Conservation (phyloP, 1,284 basidiomycete genomes). For the Puccinia polysora region DNA sequence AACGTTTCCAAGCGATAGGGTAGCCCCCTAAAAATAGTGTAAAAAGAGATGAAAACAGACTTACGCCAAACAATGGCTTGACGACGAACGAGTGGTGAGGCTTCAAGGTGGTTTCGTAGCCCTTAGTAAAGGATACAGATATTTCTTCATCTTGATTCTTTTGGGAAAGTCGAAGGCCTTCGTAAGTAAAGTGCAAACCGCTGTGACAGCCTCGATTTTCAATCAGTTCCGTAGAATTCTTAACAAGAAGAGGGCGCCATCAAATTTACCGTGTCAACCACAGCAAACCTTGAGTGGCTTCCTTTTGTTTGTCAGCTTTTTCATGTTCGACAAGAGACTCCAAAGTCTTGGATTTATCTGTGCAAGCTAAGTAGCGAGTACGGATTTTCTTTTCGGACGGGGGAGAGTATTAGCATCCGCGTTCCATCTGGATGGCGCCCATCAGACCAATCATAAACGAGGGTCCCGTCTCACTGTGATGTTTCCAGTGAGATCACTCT, state of each 20-base stretch:
- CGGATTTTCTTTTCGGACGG: slow-evolving; percentile 94
- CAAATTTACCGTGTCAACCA: slow-evolving; percentile 68
- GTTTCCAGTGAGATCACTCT: slow-evolving; percentile 85
- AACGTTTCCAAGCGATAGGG: too few species aligned
- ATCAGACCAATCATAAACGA: not conserved
- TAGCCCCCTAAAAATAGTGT: too few species aligned
- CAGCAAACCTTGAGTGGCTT: slow-evolving; percentile 82
- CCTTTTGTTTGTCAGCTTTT: slow-evolving; percentile 75
- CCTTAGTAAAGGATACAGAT: slow-evolving; percentile 68
- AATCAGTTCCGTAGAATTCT: not conserved
- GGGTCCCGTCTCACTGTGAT: slow-evolving; percentile 59
- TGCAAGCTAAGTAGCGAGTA: slow-evolving; percentile 67
- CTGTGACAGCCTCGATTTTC: not conserved
- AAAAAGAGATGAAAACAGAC: too few species aligned
- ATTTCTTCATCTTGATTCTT: slow-evolving; percentile 69
- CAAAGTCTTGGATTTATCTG: slow-evolving; percentile 68
- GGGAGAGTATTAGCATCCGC: not conserved
- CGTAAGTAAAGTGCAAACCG: slow-evolving; percentile 84
- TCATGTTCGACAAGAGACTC: slow-evolving; percentile 81
- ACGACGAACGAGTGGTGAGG: slow-evolving; percentile 84
- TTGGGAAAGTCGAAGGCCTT: slow-evolving; percentile 71
- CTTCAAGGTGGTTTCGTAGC: slow-evolving; percentile 78
- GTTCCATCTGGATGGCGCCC: not conserved
- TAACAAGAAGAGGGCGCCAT: not conserved
- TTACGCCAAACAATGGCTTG: slow-evolving; percentile 67